phyloP scores from a whole-genome alignment of 2,329 filamentous ascomycete species.

The Phialophora expanda region DNA sequence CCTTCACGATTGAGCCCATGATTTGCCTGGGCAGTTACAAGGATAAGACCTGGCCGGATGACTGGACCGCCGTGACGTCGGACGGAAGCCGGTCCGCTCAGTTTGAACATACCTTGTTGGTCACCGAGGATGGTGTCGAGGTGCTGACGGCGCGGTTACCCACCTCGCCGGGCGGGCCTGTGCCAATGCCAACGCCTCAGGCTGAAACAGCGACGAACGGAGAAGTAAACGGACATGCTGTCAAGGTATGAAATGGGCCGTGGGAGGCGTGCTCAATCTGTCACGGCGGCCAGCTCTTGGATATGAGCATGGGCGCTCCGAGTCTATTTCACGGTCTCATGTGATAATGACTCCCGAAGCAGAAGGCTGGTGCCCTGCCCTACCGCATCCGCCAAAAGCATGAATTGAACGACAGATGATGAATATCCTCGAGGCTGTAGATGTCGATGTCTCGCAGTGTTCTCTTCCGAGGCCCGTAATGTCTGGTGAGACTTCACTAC shows the following conservation, averaged over 20 bases:
- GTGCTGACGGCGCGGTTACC: conserved; percentile 74
- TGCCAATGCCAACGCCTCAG: conserved; percentile 47
- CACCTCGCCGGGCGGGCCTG: conserved; percentile 75
- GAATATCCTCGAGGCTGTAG: neutral
- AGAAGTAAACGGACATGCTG: conserved; percentile 20
- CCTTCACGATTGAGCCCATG: conserved; percentile 99
- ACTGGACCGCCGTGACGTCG: conserved; percentile 94
- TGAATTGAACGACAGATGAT: neutral
- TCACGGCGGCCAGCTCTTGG: neutral
- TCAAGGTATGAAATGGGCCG: conserved; percentile 19
- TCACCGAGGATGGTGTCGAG: conserved; percentile 82
- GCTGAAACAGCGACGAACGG: conserved; percentile 24
- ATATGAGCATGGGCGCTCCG: no score
- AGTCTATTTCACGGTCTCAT: neutral
- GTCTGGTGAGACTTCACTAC: no score
- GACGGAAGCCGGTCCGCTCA: conserved; percentile 91
- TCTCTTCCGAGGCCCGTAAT: no score
- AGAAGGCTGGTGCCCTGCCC: neutral
- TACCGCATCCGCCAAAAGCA: neutral
- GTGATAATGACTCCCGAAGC: neutral
- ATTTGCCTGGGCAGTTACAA: conserved; percentile 88
- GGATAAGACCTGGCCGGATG: conserved; percentile 96
- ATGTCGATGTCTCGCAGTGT: no score
- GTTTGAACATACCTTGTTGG: conserved; percentile 87
- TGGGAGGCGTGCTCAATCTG: neutral